These are phyloP conservation scores for Aspergillus aculeatinus DNA, from an alignment of 2,329 filamentous ascomycete species.

Conservation along the genomic window DNA sequence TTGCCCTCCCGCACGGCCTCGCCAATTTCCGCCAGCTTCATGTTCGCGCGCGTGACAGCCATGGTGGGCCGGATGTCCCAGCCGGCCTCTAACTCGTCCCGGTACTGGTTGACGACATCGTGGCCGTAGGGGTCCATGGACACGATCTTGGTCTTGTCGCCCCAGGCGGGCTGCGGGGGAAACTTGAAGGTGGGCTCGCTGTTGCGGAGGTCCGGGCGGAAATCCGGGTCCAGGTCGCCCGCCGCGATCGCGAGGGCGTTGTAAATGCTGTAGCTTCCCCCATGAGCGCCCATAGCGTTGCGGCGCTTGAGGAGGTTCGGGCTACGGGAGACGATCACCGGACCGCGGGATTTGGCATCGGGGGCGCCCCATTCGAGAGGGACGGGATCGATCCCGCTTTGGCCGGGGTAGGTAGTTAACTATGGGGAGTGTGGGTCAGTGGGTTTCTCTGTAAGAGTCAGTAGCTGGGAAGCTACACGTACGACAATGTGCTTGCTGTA, in stretches of 20 bases:
- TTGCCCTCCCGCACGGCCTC: slow-evolving; percentile 79
- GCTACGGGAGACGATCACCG: slow-evolving; percentile 70
- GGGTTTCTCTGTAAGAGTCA: background rate
- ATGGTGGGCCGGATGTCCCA: slow-evolving; percentile 83
- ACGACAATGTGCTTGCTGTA: slow-evolving; percentile 40
- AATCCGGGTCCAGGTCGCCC: slow-evolving; percentile 79
- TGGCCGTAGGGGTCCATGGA: slow-evolving; percentile 96
- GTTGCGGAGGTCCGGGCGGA: slow-evolving; percentile 76
- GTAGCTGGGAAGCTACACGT: slow-evolving; percentile 11
- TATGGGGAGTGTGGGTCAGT: slow-evolving; percentile 15
- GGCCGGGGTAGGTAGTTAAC: slow-evolving; percentile 83
- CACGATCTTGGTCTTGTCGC: slow-evolving; percentile 88
- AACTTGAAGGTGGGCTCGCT: slow-evolving; percentile 90
- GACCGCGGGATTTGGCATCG: slow-evolving; percentile 73
- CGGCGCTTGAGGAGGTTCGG: slow-evolving; percentile 33
- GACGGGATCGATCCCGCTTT: slow-evolving; percentile 90
- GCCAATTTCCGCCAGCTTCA: slow-evolving; percentile 94
- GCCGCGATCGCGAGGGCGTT: slow-evolving; percentile 90
- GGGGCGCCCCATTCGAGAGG: slow-evolving; percentile 82
- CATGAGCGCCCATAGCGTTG: slow-evolving; percentile 67
- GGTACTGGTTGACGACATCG: slow-evolving; percentile 75
- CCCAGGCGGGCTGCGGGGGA: slow-evolving; percentile 87
- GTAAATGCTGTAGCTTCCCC: slow-evolving; percentile 94
- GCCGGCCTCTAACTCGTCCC: slow-evolving; percentile 70
- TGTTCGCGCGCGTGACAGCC: slow-evolving; percentile 87